A percentile compares a stretch with the other conserved stretches of the same genome.
Conservation (phyloP, 345 rosid genomes). For the Brassica carinata region DNA sequence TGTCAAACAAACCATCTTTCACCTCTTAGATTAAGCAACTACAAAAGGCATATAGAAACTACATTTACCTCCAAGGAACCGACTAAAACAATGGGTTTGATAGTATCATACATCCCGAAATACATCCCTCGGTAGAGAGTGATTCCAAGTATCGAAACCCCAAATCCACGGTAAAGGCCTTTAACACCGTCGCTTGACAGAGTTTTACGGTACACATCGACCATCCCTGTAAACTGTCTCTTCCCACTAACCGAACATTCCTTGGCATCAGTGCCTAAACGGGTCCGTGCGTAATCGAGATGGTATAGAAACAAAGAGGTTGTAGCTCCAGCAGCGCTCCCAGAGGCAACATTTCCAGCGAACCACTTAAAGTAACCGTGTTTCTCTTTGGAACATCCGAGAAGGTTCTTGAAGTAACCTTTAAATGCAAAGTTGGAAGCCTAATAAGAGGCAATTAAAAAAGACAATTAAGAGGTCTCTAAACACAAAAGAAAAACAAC, state of each 20-base stretch:
- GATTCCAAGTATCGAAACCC: constrained; percentile 88
- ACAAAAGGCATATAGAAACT: neutral
- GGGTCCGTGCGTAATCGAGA: constrained; percentile 85
- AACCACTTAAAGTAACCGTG: constrained; percentile 87
- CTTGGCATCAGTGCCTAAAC: constrained; percentile 82
- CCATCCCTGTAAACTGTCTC: constrained; percentile 75
- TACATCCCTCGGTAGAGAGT: constrained; percentile 91
- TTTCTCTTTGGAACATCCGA: constrained; percentile 80
- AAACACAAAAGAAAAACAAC: neutral
- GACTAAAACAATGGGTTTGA: constrained; percentile 83
- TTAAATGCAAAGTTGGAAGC: constrained; percentile 98
- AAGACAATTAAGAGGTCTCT: constrained; percentile 25
- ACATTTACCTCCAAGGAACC: constrained; percentile 77
- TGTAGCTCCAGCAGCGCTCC: constrained; percentile 98
- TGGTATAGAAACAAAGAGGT: constrained; percentile 82
- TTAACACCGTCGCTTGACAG: constrained; percentile 65
- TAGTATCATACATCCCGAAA: constrained; percentile 87
- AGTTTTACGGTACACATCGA: constrained; percentile 83
- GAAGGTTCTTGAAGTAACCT: constrained; percentile 81
- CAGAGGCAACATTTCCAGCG: constrained; percentile 86
- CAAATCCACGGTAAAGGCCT: constrained; percentile 87
- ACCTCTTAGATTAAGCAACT: neutral
- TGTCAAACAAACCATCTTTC: constrained; percentile 35
- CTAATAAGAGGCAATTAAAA: constrained; percentile 59
- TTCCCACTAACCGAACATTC: constrained; percentile 57